Evolutionary conservation across 257 asterid genomes (phyloP), one percentile per base, ranked within the genome.

Genomic region (Linderniella brevidens): DNA sequence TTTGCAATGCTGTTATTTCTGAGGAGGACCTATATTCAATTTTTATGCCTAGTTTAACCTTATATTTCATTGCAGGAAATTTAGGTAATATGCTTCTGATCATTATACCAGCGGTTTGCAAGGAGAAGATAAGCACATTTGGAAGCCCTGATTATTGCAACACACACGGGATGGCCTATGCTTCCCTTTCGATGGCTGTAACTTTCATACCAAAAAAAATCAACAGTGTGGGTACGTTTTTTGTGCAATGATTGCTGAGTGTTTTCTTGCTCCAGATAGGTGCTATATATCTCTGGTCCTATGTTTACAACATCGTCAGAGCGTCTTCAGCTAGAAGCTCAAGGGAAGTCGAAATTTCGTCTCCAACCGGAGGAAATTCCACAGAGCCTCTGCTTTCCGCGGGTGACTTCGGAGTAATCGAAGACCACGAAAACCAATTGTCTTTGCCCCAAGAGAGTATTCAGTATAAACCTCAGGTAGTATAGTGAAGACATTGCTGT

Each of bases 141-240:
- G 97, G 97, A 35, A 71, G 70, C 55, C 75, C 86, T 43, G 78
- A 60, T 46, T 60, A 53, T 66, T 82, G 94, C 52, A 66, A 68
- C 47, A 57, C 64, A 8, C 57, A 63, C 41, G 95, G 95, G 47
- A 77, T 87, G 95, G 85, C 74, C 16, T 82, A 87, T 56, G 92
- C 87, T 61, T 77, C 97, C 0, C 92, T 87, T 46, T 83, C 95
- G n/a, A 75, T 87, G 97, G 95, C 95, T 35, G 97, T 82, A 76
- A 48, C 88, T 73, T 9, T 40, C 53, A 13, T 41, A 19, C 7
- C 9, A n/a, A 15, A 35, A 19, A 13, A 12, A 5, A 8, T 8
- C 11, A 32, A 35, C 1, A 2, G 13, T 25, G 6, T 25, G 32
- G 6, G 3, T 6, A 3, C 6, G 32, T 2, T 25, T 25, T 25